Base-by-base conservation (phyloP, 768 basidiomycete species). In the Boletus bicolor region DNA sequence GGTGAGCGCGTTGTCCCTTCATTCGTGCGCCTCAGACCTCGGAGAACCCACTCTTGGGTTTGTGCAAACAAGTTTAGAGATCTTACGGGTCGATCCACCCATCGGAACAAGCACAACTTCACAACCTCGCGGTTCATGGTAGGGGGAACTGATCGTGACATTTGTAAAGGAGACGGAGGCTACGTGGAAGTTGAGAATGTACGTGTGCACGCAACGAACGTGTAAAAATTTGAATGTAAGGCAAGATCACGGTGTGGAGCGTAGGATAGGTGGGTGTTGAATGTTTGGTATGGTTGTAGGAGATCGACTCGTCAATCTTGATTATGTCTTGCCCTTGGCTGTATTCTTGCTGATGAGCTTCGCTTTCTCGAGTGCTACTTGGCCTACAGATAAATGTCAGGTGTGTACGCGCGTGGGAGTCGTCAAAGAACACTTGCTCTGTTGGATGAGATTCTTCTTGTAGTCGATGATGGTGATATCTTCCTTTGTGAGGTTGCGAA, bases 381-480 rank as follows among this genome's bases (percentile, higher is more conserved):
- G 79, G 84, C 89, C 90, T 91, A 61, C 17, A 56, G 50, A 55
- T 41, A 14, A 55, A 54, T 19, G 51, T 55, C 44, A 62, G 54
- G 32, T 17, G 2, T 46, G 42, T 30, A 43, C 26, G 10, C 26
- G 10, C 5, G 28, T 36, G 45, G 38, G 21, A 56, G 19, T 54
- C n/a, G 17, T 46, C 46, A 26, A 49, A 43, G 39, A 24, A 43
- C 26, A 37, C 86, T 68, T 70, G 87, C 91, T 91, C 72, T 90
- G 80, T 76, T 82, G 87, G 49, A 90, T 76, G 44, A 97, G 79
- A 57, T 84, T 83, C 75, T 82, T 87, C 82, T 98, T 98, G 80
- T 98, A 98, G 72, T 94, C 90, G 34, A 89, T 76, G 68, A 98
- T 98, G 48, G 83, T 86, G 68, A 98, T 93, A 61, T 93, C 94